A percentile compares a stretch with the other conserved stretches of the same genome.
These are phyloP conservation scores for Acanthamoeba triangularis DNA, from an alignment of 208 protist species.

Conservation along the genomic window DNA sequence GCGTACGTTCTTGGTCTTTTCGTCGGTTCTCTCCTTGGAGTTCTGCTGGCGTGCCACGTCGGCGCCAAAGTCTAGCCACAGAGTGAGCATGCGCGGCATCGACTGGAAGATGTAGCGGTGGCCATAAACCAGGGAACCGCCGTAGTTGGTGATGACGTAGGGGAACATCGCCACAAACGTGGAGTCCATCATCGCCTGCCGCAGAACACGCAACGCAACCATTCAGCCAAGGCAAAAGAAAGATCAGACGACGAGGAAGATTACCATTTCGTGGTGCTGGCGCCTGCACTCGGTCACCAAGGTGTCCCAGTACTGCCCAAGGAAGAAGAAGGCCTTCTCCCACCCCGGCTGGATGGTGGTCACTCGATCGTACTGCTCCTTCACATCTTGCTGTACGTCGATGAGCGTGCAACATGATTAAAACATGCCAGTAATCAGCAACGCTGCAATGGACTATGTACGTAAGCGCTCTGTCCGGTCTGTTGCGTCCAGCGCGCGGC, in stretches of 20 bases:
- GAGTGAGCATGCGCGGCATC: constrained; percentile 96
- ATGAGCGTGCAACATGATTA: too few species aligned
- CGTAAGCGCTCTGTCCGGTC: constrained; percentile 89
- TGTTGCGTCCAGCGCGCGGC: constrained; percentile 93
- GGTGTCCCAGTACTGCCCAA: constrained; percentile 96
- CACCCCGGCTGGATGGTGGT: constrained; percentile 89
- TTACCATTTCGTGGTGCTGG: constrained; percentile 52
- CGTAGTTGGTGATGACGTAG: constrained; percentile 93
- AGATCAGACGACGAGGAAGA: not conserved
- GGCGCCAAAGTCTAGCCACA: constrained; percentile 95
- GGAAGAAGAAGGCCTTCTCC: constrained; percentile 95
- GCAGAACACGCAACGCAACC: too few species aligned
- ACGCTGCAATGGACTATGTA: constrained; percentile 6
- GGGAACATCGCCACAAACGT: constrained; percentile 86
- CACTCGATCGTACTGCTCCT: constrained; percentile 92
- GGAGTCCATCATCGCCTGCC: constrained; percentile 68
- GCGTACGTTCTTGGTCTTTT: constrained; percentile 26
- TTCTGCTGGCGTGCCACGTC: constrained; percentile 17
- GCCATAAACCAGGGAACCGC: constrained; percentile 92
- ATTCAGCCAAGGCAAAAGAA: too few species aligned
- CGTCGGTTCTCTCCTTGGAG: not conserved
- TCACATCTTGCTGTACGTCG: constrained; percentile 90
- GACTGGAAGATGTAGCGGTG: constrained; percentile 94
- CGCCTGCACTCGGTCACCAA: constrained; percentile 84
- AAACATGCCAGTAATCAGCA: not conserved